Base-by-base conservation (phyloP, 331 rosid species). In the Quercus lobata region DNA sequence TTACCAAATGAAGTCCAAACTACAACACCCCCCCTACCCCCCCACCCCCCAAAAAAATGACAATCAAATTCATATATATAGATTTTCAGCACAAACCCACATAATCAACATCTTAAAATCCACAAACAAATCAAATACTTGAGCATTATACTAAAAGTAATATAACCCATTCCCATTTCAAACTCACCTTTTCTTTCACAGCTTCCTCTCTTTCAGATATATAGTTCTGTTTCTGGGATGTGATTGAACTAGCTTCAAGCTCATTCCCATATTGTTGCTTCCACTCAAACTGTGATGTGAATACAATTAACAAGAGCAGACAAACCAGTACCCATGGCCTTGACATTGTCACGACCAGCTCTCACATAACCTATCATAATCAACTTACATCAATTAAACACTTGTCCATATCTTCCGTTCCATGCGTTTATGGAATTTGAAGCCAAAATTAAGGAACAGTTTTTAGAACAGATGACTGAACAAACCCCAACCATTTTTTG, bases 271-370 rank as follows among this genome's bases (percentile, higher is more conserved):
- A 82, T 73, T 86, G 92, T 58, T 82, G 85, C 82, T 88, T 88
- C 93, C 94, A 90, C 83, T 90, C 94, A 9, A 90, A 81, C 80
- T 90, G 90, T 5, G 94, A 90, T 1, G 90, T 86, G 84, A 90
- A 86, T 41, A 90, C 84, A 19, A 90, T 84, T 52, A 90, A 46
- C 77, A 88, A 80, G 54, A 90, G 86, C 79, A 90, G 81, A 78
- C 90, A 90, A 73, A 88, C 87, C 75, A 84, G 86, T 12, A 83
- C 85, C 90, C 94, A 90, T 14, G 90, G 89, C 79, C 88, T 84
- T 15, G 91, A 82, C 89, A 90, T 90, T 62, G 78, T 83, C 32
- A 65, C 79, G 32, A 35, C 71, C 77, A 78, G 73, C 70, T 55
- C 69, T 76, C 71, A 80, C 63, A 74, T 57, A 81, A 73, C 81